Percentiles rank a stretch among this genome's conserved stretches.
Evolutionary conservation across 345 rosid species (phyloP).

Genomic region (Orychophragmus violaceus): DNA sequence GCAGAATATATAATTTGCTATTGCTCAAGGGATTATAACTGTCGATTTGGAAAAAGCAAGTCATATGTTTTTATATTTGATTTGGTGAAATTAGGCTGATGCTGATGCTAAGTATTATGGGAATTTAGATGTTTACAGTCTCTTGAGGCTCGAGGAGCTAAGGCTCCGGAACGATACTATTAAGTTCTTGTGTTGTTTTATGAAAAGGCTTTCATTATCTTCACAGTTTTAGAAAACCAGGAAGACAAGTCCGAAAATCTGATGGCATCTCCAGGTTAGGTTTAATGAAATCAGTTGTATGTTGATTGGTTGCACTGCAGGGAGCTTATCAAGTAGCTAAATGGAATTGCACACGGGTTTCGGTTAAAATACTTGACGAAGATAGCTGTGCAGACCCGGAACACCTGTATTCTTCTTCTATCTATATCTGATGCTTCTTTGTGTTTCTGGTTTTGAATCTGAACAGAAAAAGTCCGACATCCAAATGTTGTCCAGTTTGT

Average conservation of each 20-base stretch:
- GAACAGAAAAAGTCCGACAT: conserved; percentile 83
- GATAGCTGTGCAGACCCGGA: conserved; percentile 63
- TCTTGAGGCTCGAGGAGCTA: conserved; percentile 90
- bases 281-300: background rate
- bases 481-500: conserved; percentile 94
- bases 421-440: background rate
- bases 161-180: conserved; percentile 47
- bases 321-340: conserved; percentile 94
- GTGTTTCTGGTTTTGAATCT: conserved; percentile 3
- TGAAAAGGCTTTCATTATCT: background rate
- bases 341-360: conserved; percentile 95
- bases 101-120: conserved; percentile 92
- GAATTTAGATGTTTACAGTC: conserved; percentile 60
- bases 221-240: conserved; percentile 77
- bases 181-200: background rate
- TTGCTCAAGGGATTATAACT: too few species aligned
- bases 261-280: conserved; percentile 82
- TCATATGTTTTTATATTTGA: background rate
- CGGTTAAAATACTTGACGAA: conserved; percentile 81
- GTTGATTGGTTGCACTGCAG: conserved; percentile 43
- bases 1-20: too few species aligned
- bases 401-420: conserved; percentile 37
- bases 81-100: conserved; percentile 54
- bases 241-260: conserved; percentile 77
- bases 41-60: too few species aligned